Percentiles rank a stretch among this genome's conserved stretches.
These are phyloP conservation scores for Vachellia collinsii DNA, from an alignment of 306 rosid genomes.

Conservation along the genomic window DNA sequence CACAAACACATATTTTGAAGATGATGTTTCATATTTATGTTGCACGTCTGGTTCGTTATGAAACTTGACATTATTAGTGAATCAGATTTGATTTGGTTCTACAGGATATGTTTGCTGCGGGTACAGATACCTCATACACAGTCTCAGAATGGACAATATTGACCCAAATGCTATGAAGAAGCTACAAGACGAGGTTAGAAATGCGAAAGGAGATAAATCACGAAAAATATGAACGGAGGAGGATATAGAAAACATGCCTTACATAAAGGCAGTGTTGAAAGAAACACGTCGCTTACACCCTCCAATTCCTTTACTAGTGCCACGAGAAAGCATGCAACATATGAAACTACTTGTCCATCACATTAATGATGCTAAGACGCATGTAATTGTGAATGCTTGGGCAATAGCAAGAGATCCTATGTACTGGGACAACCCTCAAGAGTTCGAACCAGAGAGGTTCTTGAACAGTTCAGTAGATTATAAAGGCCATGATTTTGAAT, in stretches of 20 bases:
- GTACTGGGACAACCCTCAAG: neutral
- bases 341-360: slow-evolving; percentile 17
- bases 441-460: slow-evolving; percentile 34
- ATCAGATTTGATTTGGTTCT: neutral
- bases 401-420: slow-evolving; percentile 26
- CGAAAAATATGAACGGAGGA: slow-evolving; percentile 17
- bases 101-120: slow-evolving; percentile 37
- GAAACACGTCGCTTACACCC: slow-evolving; percentile 31
- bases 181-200: slow-evolving; percentile 25
- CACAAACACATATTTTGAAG: no score
- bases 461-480: slow-evolving; percentile 23
- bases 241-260: slow-evolving; percentile 13
- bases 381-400: slow-evolving; percentile 29
- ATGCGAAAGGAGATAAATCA: neutral
- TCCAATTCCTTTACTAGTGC: slow-evolving; percentile 32
- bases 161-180: slow-evolving; percentile 31
- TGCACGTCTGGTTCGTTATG: no score
- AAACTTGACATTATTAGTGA: neutral
- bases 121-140: slow-evolving; percentile 29
- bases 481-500: slow-evolving; percentile 23
- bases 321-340: slow-evolving; percentile 32
- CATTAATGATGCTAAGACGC: slow-evolving; percentile 27
- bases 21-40: no score
- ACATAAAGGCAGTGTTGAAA: slow-evolving; percentile 32
- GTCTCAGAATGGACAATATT: slow-evolving; percentile 22